A percentile compares a stretch with the other conserved stretches of the same genome.
Evolutionary conservation across 2,329 filamentous ascomycete species (phyloP).

Genomic region (Pseudogymnoascus sp.): DNA sequence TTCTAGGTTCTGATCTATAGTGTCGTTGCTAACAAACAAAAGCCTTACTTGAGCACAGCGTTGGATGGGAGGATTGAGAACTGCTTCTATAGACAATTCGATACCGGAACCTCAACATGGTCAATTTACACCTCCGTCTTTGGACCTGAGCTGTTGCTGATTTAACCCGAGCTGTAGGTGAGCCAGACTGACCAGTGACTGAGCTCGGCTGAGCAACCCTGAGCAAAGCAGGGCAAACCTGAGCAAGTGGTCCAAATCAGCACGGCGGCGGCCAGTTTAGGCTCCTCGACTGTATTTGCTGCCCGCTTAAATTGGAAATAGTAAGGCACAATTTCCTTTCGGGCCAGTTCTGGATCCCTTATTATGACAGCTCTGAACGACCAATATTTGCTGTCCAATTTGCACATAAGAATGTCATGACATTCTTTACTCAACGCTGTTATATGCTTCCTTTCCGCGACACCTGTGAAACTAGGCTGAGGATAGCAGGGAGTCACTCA

Average conservation of each 20-base stretch:
- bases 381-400: neutral
- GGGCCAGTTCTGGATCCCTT: neutral
- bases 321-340: slow-evolving; percentile 9
- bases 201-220: neutral
- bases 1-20: too few species aligned
- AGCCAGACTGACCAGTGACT: too few species aligned
- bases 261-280: slow-evolving; percentile 7
- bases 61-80: too few species aligned
- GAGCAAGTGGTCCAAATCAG: slow-evolving; percentile 2
- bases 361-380: neutral
- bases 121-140: too few species aligned
- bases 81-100: too few species aligned
- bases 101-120: too few species aligned
- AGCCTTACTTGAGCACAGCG: too few species aligned
- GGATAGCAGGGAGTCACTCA: neutral
- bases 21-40: too few species aligned
- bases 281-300: slow-evolving; percentile 13
- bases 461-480: neutral
- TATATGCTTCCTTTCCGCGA: neutral
- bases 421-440: too few species aligned
- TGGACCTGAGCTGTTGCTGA: too few species aligned
- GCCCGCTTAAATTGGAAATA: slow-evolving; percentile 14
- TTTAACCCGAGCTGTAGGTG: neutral
- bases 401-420: neutral
- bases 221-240: slow-evolving; percentile 10